phyloP scores from a whole-genome alignment of 2,329 filamentous ascomycete genomes.

The Exophiala alcalophila region DNA sequence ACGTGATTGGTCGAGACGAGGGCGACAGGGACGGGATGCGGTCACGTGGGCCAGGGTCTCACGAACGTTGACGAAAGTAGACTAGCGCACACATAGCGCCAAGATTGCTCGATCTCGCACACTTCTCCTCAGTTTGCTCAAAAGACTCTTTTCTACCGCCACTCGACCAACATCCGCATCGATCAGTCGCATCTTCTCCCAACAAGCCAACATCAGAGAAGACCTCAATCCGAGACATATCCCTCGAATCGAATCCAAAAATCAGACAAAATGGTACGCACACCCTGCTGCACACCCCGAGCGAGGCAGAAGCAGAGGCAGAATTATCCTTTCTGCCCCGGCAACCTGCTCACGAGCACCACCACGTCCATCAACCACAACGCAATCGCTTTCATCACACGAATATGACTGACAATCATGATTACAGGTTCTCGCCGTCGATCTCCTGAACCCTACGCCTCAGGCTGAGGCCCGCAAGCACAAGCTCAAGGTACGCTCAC shows the following conservation, averaged over 20 bases:
- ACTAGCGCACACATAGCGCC: conserved; percentile 12
- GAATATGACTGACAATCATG: conserved; percentile 26
- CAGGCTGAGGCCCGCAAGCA: conserved; percentile 99
- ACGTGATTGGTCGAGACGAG: too few species aligned
- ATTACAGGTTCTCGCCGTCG: conserved; percentile 95
- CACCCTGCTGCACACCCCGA: too few species aligned
- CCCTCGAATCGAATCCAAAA: conserved; percentile 12
- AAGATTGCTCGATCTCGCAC: conserved; percentile 23
- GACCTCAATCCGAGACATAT: conserved; percentile 3
- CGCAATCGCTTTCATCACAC: conserved; percentile 15
- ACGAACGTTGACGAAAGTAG: too few species aligned
- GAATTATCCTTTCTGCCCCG: conserved; percentile 22
- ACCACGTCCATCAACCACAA: conserved; percentile 23
- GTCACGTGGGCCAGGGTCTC: conserved; percentile 8
- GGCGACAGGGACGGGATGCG: neutral
- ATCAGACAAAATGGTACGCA: conserved; percentile 69
- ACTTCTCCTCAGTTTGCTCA: too few species aligned
- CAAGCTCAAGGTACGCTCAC: conserved; percentile 99
- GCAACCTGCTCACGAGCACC: conserved; percentile 32
- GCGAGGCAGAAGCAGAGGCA: too few species aligned
- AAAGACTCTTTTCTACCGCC: conserved; percentile 21
- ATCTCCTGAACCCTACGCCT: conserved; percentile 98
- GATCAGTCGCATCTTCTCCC: conserved; percentile 32
- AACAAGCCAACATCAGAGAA: conserved; percentile 38
- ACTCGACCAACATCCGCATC: conserved; percentile 34